Evolutionary conservation across 1,139 yeast genomes (phyloP), one percentile per base, ranked within the genome.

Genomic region (Diutina pseudorugosa): DNA sequence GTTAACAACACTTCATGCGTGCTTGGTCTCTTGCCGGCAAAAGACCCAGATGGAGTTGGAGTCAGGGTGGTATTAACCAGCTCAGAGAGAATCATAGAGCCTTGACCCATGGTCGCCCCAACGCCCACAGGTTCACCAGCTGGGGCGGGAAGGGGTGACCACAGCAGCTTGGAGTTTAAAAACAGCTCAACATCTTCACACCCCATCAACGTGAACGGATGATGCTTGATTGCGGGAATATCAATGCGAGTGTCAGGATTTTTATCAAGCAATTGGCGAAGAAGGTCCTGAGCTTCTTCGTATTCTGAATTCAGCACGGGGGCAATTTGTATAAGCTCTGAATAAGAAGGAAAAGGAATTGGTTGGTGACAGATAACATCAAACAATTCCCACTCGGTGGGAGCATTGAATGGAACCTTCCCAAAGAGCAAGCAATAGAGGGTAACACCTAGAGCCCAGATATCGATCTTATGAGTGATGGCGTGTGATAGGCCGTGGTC

Each of bases 381-480:
- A 65, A 93, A 93, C 50, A 94, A 73, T 56, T 85, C 91, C 66
- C 80, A 86, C 64, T 93, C 98, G 51, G 85, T 83, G 51, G 85
- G 93, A 0, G 97, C 97, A 62, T 83, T 81, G 65, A 93, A 94
- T 1, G 98, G 98, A 48, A 93, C 79, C 57, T 77, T 75, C 8
- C 99, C 98, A 68, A 87, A 93, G 20, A 93, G 66, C 47, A 94
- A 71, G 65, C 98, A 91, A 64, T 83, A 93, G 21, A 94, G 71
- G 0, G 98, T 93, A 2, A 93, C 91, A 4, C 99, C 99, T 40
- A 91, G 67, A 0, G 98, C 97, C 99, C 99, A 94, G 16, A 91
- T 85, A 66, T 91, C 98, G 54, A 91, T 87, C 65, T 87, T 89
- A 61, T 83, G 72, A 56, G 85, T 82, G 43, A 86, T 82, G 51